phyloP scores from a whole-genome alignment of 169 alveolate species.

The Cryptosporidium xiaoi region DNA sequence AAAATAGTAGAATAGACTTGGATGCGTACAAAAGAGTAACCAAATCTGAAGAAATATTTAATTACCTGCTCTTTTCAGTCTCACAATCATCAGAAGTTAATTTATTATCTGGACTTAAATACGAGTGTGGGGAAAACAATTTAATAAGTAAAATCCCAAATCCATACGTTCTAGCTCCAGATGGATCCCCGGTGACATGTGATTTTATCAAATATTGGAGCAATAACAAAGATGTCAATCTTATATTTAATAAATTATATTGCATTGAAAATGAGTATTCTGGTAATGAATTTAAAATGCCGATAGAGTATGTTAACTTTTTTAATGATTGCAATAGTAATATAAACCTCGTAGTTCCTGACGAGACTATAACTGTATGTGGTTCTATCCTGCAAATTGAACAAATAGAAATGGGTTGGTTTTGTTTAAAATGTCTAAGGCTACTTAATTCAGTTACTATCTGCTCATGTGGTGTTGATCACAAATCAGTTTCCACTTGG shows the following conservation, averaged over 20 bases:
- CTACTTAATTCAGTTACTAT: background rate
- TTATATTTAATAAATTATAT: constrained; percentile 26
- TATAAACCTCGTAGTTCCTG: constrained; percentile 19
- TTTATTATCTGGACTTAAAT: background rate
- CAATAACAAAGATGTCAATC: background rate
- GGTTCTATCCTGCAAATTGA: constrained; percentile 54
- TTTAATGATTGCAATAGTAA: background rate
- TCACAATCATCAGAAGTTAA: constrained; percentile 17
- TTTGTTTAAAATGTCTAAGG: constrained; percentile 51
- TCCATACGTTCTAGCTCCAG: constrained; percentile 71
- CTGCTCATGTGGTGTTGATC: constrained; percentile 11
- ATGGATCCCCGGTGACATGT: constrained; percentile 53
- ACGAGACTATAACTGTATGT: background rate
- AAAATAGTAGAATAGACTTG: constrained; percentile 2
- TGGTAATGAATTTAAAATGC: background rate
- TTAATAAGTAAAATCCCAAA: constrained; percentile 10
- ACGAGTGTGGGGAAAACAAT: background rate
- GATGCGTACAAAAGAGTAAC: background rate
- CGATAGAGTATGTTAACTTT: background rate
- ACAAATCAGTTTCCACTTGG: constrained; percentile 6
- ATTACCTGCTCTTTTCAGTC: constrained; percentile 5
- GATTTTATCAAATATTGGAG: background rate
- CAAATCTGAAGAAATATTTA: background rate
- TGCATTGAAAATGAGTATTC: constrained; percentile 16
- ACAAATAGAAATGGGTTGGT: constrained; percentile 25